Base-by-base conservation (phyloP, 352 stramenopile species). In the Thraustochytrium sp. region DNA sequence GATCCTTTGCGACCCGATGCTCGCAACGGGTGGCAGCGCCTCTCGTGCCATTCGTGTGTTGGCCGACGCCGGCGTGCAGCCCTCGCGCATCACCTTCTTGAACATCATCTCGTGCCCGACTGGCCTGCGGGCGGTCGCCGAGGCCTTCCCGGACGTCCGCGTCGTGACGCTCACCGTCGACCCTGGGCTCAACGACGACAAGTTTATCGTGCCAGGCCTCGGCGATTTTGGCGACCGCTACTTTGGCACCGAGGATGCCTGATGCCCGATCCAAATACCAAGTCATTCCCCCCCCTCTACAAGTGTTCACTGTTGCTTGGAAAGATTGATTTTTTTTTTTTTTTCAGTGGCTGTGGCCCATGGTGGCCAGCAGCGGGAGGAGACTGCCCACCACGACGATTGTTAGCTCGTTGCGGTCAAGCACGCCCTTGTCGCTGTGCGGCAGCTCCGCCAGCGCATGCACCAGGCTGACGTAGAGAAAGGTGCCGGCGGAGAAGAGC, bases 201-300 rank as follows among this genome's bases (percentile, higher is more conserved):
- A 87, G 63, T 88, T 86, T 44, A 88, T 88, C 40, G 86, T 88
- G 9, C 86, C 86, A n/a, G 86, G 83, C 42, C 29, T 86, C 29
- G 83, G 83, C 0, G 83, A 86, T 38, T 86, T 68, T 75, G 83
- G 83, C 2, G 83, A 86, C 31, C 83, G 83, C 49, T 72, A 72
- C 40, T 72, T 72, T 49, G 59, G 59, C 59, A 72, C 59, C 16
- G 36, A 46, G n/a, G 80, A 82, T n/a, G n/a, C n/a, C n/a, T n/a
- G n/a, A n/a, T n/a, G n/a, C n/a, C n/a, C n/a, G n/a, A n/a, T n/a
- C n/a, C n/a, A n/a, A n/a, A n/a, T n/a, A n/a, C n/a, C n/a, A n/a
- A n/a, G n/a, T n/a, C n/a, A n/a, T n/a, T n/a, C n/a, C n/a, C n/a
- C n/a, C n/a, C n/a, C n/a, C n/a, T n/a, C n/a, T n/a, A n/a, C n/a